Conservation (phyloP, 225 moss, liverwort and hornwort genomes). For the Sphagnum contortum region DNA sequence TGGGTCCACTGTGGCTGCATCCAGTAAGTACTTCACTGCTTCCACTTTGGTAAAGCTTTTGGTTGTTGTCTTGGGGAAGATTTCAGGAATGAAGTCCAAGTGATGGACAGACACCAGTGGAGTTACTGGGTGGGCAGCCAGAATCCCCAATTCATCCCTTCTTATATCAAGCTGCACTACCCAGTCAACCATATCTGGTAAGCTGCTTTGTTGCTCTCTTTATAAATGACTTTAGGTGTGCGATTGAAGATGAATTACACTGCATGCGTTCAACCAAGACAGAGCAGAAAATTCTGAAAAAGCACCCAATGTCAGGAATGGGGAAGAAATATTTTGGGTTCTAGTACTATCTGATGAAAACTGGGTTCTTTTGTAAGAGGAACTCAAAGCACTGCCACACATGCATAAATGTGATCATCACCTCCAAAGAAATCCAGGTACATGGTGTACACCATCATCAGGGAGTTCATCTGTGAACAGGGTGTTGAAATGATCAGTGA, state of each 20-base stretch:
- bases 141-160: conserved; percentile 38
- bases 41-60: conserved; percentile 27
- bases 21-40: conserved; percentile 28
- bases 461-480: too few species aligned
- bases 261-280: too few species aligned
- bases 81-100: conserved; percentile 31
- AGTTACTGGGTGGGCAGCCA: conserved; percentile 34
- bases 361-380: conserved; percentile 47
- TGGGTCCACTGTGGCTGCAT: conserved; percentile 23
- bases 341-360: conserved; percentile 27
- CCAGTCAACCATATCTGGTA: neutral
- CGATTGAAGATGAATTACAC: too few species aligned
- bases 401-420: conserved; percentile 50
- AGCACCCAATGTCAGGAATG: neutral
- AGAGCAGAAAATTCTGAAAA: neutral
- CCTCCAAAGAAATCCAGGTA: conserved; percentile 43
- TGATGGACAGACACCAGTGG: conserved; percentile 42
- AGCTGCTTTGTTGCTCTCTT: too few species aligned
- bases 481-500: neutral
- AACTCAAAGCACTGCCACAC: conserved; percentile 52
- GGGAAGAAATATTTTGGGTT: neutral
- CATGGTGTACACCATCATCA: conserved; percentile 4
- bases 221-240: too few species aligned
- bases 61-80: conserved; percentile 26
- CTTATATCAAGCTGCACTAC: conserved; percentile 30